Evolutionary conservation across 805 yeast genomes (phyloP), one percentile per base, ranked within the genome.

Genomic region (Kazachstania viticola): DNA sequence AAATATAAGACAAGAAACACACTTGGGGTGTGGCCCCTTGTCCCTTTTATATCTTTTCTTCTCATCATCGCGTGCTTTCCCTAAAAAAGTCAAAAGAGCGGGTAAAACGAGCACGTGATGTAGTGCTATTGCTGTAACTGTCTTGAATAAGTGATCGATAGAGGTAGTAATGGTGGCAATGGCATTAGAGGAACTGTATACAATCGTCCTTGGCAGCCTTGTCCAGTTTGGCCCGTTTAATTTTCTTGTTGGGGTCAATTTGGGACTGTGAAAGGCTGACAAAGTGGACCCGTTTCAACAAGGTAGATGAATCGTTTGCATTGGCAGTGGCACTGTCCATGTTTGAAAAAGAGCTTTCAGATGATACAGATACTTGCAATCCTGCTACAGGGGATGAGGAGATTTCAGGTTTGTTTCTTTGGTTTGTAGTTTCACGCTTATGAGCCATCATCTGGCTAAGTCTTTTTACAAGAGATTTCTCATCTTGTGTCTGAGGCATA

Each of bases 181-280:
- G 22, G 7, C 22, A 11, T 11, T 19, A 19, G 22, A 8, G 11
- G 22, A 37, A 37, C 22, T 31, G 37, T 22, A 22, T 14, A 19
- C 34, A 29, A 9, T 21, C 35, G 9, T 21, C 35, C 14, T 22
- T 17, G 3, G 28, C 9, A 4, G 35, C 30, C 6, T 43, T 46
- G 33, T 52, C 55, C 15, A 54, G 36, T 38, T 42, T 49, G 17
- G 60, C 60, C 21, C 60, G 46, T 30, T 53, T 54, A 13, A 49
- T 40, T 29, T 44, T 50, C 29, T 42, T 46, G 13, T 41, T 31
- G 7, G 54, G 54, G 17, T 46, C 51, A 9, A 14, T 39, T 28
- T 42, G 48, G 5, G 50, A 41, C 29, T 49, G 54, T 11, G 52
- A 44, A 14, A 49, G 33, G 22, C 49, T 43, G 13, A 48, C 46